Percentiles rank a stretch among this genome's conserved stretches.
phyloP scores from a whole-genome alignment of 345 rosid species.

The Syzygium oleosum region DNA sequence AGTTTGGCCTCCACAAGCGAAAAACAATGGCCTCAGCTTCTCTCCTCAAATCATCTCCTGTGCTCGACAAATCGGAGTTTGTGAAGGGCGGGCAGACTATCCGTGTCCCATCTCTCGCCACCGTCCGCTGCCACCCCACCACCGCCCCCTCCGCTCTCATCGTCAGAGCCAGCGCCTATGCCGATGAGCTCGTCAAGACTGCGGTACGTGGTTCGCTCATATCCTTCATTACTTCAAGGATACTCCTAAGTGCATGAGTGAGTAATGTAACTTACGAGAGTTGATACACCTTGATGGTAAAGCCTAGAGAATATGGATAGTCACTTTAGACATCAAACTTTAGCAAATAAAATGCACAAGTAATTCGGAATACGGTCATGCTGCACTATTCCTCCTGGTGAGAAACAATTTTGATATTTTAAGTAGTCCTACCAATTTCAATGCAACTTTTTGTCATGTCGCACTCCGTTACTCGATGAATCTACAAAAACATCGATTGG shows the following conservation, averaged over 20 bases:
- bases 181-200: constrained; percentile 94
- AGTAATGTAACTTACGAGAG: not conserved
- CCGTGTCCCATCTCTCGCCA: constrained; percentile 47
- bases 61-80: constrained; percentile 78
- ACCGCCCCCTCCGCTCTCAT: constrained; percentile 31
- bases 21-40: constrained; percentile 79
- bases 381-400: no score
- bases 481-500: not conserved
- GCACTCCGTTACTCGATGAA: not conserved
- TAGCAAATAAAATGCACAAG: not conserved
- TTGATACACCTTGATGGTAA: not conserved
- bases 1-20: not conserved
- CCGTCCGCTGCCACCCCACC: constrained; percentile 33
- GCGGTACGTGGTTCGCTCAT: constrained; percentile 45
- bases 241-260: not conserved
- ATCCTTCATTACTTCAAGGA: not conserved
- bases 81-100: constrained; percentile 68
- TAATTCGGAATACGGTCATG: not conserved
- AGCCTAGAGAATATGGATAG: not conserved
- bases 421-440: no score
- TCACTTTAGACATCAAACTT: not conserved
- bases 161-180: constrained; percentile 67
- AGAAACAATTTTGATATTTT: no score
- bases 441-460: not conserved
- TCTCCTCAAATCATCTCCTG: constrained; percentile 73